Evolutionary conservation across 805 yeast genomes (phyloP).

Genomic region (Starmerella asiatica): DNA sequence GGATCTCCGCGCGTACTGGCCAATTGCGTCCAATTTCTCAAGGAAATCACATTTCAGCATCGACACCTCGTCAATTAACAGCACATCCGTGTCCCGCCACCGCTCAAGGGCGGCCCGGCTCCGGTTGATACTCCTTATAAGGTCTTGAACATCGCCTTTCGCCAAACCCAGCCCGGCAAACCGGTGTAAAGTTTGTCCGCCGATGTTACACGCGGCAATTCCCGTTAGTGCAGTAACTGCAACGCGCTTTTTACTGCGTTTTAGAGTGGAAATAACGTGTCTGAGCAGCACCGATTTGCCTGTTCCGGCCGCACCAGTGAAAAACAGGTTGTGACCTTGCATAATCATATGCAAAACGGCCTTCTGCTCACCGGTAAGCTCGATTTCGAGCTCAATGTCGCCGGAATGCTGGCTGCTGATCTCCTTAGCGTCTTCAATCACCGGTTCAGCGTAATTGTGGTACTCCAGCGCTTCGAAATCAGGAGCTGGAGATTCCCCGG

Average conservation of each 20-base stretch:
- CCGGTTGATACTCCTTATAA: constrained; percentile 2
- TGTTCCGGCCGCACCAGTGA: constrained; percentile 97
- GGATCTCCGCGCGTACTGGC: constrained; percentile 40
- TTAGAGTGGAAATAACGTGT: constrained; percentile 44
- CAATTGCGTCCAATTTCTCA: constrained; percentile 58
- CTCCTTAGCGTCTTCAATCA: no score
- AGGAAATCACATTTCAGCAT: constrained; percentile 75
- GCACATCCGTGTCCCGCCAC: constrained; percentile 57
- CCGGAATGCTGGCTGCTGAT: no score
- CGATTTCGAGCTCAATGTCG: constrained; percentile 14
- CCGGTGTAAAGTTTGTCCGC: constrained; percentile 74
- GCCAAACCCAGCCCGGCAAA: constrained; percentile 79
- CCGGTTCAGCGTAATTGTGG: no score
- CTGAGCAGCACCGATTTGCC: constrained; percentile 79
- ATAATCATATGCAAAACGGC: constrained; percentile 50
- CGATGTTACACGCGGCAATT: constrained; percentile 81
- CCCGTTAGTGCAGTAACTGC: constrained; percentile 95
- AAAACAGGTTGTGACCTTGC: constrained; percentile 49
- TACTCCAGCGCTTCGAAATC: no score
- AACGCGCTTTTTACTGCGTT: constrained; percentile 34
- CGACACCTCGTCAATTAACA: constrained; percentile 83
- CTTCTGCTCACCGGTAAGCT: constrained; percentile 37
- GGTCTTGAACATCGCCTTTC: constrained; percentile 29
- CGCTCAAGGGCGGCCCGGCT: constrained; percentile 28
- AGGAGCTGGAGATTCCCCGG: no score